phyloP scores from a whole-genome alignment of 129 eudicot genomes.

The Cynara cardunculus region DNA sequence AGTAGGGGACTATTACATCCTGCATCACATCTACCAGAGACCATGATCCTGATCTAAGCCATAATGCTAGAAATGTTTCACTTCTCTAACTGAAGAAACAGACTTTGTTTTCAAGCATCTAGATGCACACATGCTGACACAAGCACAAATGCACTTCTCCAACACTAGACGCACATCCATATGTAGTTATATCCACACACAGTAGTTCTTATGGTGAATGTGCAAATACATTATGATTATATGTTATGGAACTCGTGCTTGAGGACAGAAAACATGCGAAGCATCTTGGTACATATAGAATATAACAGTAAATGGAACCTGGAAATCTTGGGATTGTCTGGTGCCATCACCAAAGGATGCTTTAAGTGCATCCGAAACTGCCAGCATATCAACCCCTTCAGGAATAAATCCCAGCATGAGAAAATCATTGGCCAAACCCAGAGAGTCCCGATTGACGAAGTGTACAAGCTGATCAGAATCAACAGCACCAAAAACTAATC shows the following conservation, averaged over 20 bases:
- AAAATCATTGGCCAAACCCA: slow-evolving; percentile 95
- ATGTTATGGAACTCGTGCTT: too few relatives aligned
- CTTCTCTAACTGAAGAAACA: too few relatives aligned
- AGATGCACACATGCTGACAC: too few relatives aligned
- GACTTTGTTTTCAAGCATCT: too few relatives aligned
- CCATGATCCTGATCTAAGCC: too few relatives aligned
- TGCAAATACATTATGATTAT: background rate
- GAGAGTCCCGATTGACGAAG: slow-evolving; percentile 92
- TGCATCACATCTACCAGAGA: too few relatives aligned
- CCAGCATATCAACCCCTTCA: slow-evolving; percentile 68
- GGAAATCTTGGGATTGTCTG: slow-evolving; percentile 87
- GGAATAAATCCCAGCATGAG: slow-evolving; percentile 95
- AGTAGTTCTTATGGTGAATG: background rate
- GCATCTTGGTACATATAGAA: background rate
- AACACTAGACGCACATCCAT: background rate
- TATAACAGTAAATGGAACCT: slow-evolving; percentile 40
- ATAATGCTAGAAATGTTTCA: too few relatives aligned
- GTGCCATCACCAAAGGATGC: slow-evolving; percentile 88
- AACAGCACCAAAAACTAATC: slow-evolving; percentile 8
- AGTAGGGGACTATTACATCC: too few relatives aligned
- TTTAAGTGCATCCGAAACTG: slow-evolving; percentile 78
- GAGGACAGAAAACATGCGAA: background rate
- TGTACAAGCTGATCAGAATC: slow-evolving; percentile 74
- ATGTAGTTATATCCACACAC: background rate
- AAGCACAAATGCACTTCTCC: too few relatives aligned